Conservation (phyloP, 1,139 yeast genomes). For the Casaregolazyma lundiana region DNA sequence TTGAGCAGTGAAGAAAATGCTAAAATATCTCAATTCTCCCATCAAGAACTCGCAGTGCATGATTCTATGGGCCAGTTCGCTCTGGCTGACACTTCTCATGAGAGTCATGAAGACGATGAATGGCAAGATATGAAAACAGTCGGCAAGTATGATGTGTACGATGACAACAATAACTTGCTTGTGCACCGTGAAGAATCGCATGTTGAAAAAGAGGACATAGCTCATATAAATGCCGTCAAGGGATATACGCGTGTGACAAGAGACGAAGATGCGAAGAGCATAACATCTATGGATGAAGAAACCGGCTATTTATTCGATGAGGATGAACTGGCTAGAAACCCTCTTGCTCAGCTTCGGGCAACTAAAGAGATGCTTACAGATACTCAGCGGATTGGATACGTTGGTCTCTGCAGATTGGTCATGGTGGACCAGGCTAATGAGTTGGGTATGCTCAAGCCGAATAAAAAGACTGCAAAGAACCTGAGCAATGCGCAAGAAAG, state of each 20-base stretch:
- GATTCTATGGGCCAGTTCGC: conserved; percentile 11
- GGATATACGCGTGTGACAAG: conserved; percentile 91
- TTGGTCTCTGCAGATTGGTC: conserved; percentile 74
- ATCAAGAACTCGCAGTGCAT: conserved; percentile 16
- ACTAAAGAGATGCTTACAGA: conserved; percentile 81
- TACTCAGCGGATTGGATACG: conserved; percentile 85
- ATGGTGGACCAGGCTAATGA: conserved; percentile 79
- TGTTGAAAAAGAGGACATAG: conserved; percentile 22
- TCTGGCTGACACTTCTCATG: conserved; percentile 4
- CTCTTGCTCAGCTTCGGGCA: conserved; percentile 63
- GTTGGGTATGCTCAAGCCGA: conserved; percentile 47
- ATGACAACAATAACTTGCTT: conserved; percentile 50
- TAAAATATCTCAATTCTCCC: conserved; percentile 19
- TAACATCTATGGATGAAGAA: conserved; percentile 62
- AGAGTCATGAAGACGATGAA: conserved; percentile 20
- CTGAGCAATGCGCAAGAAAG: conserved; percentile 71
- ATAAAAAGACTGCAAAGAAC: conserved; percentile 42
- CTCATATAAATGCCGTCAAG: conserved; percentile 22
- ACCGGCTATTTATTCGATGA: conserved; percentile 76
- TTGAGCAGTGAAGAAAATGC: background rate
- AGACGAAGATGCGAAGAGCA: conserved; percentile 79
- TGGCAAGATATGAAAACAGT: conserved; percentile 64
- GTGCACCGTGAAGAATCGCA: conserved; percentile 27
- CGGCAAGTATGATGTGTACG: conserved; percentile 54
- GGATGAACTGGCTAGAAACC: conserved; percentile 44